Percentiles rank a stretch among this genome's conserved stretches.
Conservation (phyloP, 345 rosid genomes). For the Eucalyptus tenuipes region DNA sequence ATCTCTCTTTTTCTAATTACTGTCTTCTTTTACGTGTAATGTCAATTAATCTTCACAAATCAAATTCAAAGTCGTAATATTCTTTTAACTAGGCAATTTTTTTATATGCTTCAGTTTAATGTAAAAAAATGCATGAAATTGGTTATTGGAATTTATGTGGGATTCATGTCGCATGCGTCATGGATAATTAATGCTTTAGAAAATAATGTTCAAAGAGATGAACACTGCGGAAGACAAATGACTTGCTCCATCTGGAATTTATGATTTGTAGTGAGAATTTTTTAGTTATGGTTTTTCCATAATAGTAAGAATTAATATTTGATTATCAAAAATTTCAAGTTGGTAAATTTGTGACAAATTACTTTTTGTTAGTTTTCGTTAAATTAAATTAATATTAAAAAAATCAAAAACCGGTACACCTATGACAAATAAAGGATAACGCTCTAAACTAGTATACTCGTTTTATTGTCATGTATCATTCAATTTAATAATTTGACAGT, state of each 20-base stretch:
- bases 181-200: neutral
- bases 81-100: neutral
- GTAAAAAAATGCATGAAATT: no score
- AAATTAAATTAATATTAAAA: no score
- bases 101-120: neutral
- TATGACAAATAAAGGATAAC: no score
- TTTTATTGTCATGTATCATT: fast-evolving
- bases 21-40: neutral
- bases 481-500: no score
- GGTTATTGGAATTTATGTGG: neutral
- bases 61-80: neutral
- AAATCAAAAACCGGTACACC: fast-evolving
- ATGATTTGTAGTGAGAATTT: no score
- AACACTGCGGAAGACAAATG: neutral
- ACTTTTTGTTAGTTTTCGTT: fast-evolving
- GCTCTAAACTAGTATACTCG: fast-evolving
- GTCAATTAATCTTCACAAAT: neutral
- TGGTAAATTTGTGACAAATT: no score
- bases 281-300: neutral
- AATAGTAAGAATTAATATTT: neutral
- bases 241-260: neutral
- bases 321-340: no score
- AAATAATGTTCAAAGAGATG: neutral
- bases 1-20: neutral
- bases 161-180: neutral